phyloP scores from a whole-genome alignment of 2,329 filamentous ascomycete genomes.

The Lojkania enalia region DNA sequence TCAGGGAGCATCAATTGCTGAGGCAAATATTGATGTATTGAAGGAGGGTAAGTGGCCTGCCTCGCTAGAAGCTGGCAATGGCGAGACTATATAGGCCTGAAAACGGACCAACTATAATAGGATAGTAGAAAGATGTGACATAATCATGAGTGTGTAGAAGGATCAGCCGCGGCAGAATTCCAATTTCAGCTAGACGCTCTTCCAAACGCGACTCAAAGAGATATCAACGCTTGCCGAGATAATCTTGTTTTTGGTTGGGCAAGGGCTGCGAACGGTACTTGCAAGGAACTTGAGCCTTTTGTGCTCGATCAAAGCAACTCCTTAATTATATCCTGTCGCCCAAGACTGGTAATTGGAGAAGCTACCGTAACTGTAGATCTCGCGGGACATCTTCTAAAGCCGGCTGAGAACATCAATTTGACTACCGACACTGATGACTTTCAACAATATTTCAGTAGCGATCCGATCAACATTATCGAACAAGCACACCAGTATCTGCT shows the following conservation, averaged over 20 bases:
- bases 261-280: slow-evolving; percentile 18
- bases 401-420: neutral
- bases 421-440: too few relatives aligned
- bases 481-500: slow-evolving; percentile 33
- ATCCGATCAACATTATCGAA: slow-evolving; percentile 23
- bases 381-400: slow-evolving; percentile 29
- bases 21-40: too few relatives aligned
- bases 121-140: too few relatives aligned
- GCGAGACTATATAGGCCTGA: too few relatives aligned
- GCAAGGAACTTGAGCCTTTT: slow-evolving; percentile 4
- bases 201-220: slow-evolving; percentile 21
- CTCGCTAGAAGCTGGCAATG: too few relatives aligned
- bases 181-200: slow-evolving; percentile 4
- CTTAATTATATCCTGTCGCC: slow-evolving; percentile 44
- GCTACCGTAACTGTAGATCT: slow-evolving; percentile 43
- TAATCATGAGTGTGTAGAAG: slow-evolving; percentile 6
- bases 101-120: too few relatives aligned
- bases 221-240: slow-evolving; percentile 24
- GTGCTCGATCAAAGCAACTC: slow-evolving; percentile 15
- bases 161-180: slow-evolving; percentile 22
- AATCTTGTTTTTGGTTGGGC: slow-evolving; percentile 35
- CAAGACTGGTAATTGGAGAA: slow-evolving; percentile 32
- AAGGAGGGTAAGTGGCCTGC: too few relatives aligned
- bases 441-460: slow-evolving; percentile 27
- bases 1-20: too few relatives aligned